Evolutionary conservation across 148 eudicot genomes (phyloP).

Genomic region (Persicaria maculosa): DNA sequence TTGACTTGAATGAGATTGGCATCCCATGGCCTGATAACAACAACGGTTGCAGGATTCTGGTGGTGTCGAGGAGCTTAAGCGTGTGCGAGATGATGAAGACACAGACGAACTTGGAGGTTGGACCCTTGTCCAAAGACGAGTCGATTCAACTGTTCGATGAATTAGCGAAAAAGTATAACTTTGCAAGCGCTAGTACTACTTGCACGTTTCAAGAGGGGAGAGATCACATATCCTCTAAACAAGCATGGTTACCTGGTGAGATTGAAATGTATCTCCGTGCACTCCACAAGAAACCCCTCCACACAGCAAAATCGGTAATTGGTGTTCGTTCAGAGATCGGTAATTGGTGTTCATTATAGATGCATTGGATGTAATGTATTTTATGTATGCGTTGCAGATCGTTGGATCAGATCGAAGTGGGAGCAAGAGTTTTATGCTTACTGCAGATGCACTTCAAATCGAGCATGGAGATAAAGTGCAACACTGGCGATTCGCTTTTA

Average conservation of each 20-base stretch:
- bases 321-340: not conserved
- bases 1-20: not conserved
- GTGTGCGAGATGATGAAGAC: not conserved
- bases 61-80: not conserved
- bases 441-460: slow-evolving; percentile 3
- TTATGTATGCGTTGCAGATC: not conserved
- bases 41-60: slow-evolving; percentile 2
- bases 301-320: not conserved
- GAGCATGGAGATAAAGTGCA: slow-evolving; percentile 1
- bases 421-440: not conserved
- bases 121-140: not conserved
- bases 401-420: not conserved
- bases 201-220: not conserved
- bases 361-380: not conserved
- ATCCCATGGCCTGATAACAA: not conserved
- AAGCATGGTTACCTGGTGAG: not conserved
- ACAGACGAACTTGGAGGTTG: not conserved
- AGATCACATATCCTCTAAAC: not conserved
- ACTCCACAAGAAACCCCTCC: not conserved
- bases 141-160: not conserved
- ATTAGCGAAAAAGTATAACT: not conserved
- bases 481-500: not conserved
- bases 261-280: not conserved
- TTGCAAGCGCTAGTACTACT: not conserved
- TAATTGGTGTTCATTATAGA: not conserved